Conservation (phyloP, 768 basidiomycete species). For the Collybia sordida region DNA sequence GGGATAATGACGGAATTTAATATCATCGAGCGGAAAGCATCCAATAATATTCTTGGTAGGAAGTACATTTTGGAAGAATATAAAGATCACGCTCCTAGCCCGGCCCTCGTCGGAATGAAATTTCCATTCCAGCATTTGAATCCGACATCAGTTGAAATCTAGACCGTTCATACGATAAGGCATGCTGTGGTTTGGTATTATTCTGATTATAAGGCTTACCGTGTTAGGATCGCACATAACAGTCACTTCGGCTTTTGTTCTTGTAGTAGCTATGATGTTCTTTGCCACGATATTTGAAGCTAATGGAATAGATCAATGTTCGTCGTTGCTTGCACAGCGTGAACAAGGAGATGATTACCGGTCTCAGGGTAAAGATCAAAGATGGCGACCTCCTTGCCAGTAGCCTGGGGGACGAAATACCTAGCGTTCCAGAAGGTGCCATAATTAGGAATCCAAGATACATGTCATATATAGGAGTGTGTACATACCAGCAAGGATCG, state of each 20-base stretch:
- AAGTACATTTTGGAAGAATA: not conserved
- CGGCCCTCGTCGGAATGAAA: slow-evolving; percentile 39
- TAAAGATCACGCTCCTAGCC: slow-evolving; percentile 11
- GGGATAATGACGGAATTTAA: not conserved
- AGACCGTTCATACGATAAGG: not conserved
- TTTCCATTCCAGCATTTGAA: slow-evolving; percentile 50
- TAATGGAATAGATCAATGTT: slow-evolving; percentile 16
- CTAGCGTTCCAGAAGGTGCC: slow-evolving; percentile 10
- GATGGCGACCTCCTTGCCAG: slow-evolving; percentile 58
- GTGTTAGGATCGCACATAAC: slow-evolving; percentile 57
- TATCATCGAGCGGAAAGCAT: too few species aligned
- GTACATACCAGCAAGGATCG: slow-evolving; percentile 58
- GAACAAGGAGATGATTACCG: slow-evolving; percentile 24
- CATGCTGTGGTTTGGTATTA: not conserved
- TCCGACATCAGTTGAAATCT: slow-evolving; percentile 47
- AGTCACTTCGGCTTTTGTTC: slow-evolving; percentile 38
- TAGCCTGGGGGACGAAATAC: slow-evolving; percentile 51
- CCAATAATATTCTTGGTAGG: not conserved
- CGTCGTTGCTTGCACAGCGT: not conserved
- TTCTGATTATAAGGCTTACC: slow-evolving; percentile 27
- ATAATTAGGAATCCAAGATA: not conserved
- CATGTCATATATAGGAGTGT: too few species aligned
- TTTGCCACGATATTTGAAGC: slow-evolving; percentile 51
- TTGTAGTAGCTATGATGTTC: slow-evolving; percentile 44
- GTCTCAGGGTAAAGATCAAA: slow-evolving; percentile 60